Evolutionary conservation across 177 flowering plant genomes (phyloP), one percentile per base, ranked within the genome.

Genomic region (Telopea speciosissima): DNA sequence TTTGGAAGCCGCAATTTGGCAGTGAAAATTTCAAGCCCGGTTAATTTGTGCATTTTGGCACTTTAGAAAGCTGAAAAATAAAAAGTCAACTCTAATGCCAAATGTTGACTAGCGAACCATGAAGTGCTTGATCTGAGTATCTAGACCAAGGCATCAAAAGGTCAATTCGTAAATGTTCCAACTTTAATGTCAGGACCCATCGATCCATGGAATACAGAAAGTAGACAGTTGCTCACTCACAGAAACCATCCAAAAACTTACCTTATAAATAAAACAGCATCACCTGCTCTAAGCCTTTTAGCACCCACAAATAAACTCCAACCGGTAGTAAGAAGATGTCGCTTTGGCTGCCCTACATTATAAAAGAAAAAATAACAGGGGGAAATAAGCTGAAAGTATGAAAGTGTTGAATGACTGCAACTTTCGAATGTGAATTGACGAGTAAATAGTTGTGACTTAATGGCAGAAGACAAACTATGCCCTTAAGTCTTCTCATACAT

Each of bases 311-410:
- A 92, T 75, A 87, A 72, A 72, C 97, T 92, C 97, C 97, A 92
- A 9, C 97, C 97, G 40, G 97, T 92, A 59, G 97, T 92, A 26
- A 92, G 90, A 73, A 92, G 93, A 73, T 92, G 97, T 54, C 97
- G 74, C 75, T 90, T 87, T 19, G 92, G 96, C 84, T 86, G 93
- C 73, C 93, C 93, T 89, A 79, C 63, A 79, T 58, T 65, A 60
- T 26, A 73, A n/a, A 17, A 64, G 49, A 22, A 63, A 61, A 44
- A 42, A 45, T 60, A 54, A 52, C 24, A 44, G 49, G 14, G 14
- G 1, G 8, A 44, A 9, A 13, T 1, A 44, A 5, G 17, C 17
- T 12, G 17, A 59, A 45, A 40, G 33, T 8, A 62, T 52, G 6
- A 49, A 49, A 16, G 19, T 3, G 54, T 49, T 49, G 68, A 61